These are phyloP conservation scores for Avena sativa DNA, from an alignment of 176 grass and related monocot genomes.

Conservation along the genomic window DNA sequence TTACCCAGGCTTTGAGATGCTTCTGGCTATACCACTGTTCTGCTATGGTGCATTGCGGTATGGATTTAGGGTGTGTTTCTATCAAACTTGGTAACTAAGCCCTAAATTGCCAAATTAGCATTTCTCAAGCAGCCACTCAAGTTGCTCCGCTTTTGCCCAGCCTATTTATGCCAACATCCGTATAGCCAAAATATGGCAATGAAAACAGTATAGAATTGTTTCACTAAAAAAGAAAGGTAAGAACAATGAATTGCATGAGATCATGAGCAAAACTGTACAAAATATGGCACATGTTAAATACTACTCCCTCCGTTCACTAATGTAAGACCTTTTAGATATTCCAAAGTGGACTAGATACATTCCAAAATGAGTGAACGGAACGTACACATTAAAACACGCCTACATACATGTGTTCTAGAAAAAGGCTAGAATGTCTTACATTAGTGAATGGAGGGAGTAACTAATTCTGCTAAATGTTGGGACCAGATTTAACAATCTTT, in stretches of 20 bases:
- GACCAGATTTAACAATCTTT: neutral
- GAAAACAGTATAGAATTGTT: neutral
- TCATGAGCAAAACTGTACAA: neutral
- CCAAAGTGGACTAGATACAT: too few relatives aligned
- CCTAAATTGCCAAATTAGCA: neutral
- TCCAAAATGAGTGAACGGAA: too few relatives aligned
- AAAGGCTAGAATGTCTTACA: too few relatives aligned
- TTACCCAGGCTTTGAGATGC: neutral
- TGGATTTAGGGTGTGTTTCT: neutral
- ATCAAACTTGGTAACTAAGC: neutral
- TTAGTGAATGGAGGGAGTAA: too few relatives aligned
- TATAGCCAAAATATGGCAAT: neutral
- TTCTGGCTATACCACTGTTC: neutral
- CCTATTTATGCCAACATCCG: neutral
- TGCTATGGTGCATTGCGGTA: neutral
- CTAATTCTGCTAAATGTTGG: neutral
- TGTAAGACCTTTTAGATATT: too few relatives aligned
- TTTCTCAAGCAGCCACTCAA: neutral
- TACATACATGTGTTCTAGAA: too few relatives aligned
- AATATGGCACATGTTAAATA: neutral
- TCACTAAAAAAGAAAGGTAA: neutral
- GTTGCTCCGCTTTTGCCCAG: neutral
- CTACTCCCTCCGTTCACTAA: neutral
- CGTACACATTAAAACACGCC: too few relatives aligned
- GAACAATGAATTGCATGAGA: slow-evolving; percentile 2